Evolutionary conservation across 2,329 filamentous ascomycete species (phyloP), one percentile per base, ranked within the genome.

Genomic region (Penicillium sp.): DNA sequence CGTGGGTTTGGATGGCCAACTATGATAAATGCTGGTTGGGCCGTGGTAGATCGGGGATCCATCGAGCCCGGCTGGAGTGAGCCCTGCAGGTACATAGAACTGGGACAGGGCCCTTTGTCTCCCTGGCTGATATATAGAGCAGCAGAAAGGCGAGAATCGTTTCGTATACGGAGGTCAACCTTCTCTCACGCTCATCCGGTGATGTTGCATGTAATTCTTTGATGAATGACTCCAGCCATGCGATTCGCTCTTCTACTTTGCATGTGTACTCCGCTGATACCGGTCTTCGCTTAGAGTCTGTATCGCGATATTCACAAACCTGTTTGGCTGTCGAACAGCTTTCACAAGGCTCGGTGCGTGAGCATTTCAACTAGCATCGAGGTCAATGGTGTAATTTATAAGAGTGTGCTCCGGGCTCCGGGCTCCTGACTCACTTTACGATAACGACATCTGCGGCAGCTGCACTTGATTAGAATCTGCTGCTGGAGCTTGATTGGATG

Each of bases 301-400:
- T n/a, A 10, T 43, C 18, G 5, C 19, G 40, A 19, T 43, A 43
- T n/a, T 43, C 40, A n/a, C 40, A 43, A 5, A 10, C 6, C 8
- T 24, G 16, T 3, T 26, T 26, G 13, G 19, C 19, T 8, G 18
- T 10, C 6, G 26, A 24, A 13, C 40, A 43, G 6, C 19, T 43
- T 13, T 43, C 7, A 24, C 40, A 43, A 3, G 40, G 40, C 19
- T 43, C 40, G 3, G 40, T 43, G 4, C 40, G 40, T 5, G 40
- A 26, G 21, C 40, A 43, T 43, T 43, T 43, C 9, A 43, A 24
- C 40, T 73, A 74, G 10, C 10, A 28, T 28, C 10, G 24, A 28
- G n/a, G 24, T 28, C 24, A 28, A 28, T 28, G 24, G 5, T 28
- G 24, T n/a, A n/a, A n/a, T n/a, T n/a, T n/a, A n/a, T n/a, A n/a